Evolutionary conservation across 192 early-diverging fungal species (phyloP).

Genomic region (Backusella australiensis): DNA sequence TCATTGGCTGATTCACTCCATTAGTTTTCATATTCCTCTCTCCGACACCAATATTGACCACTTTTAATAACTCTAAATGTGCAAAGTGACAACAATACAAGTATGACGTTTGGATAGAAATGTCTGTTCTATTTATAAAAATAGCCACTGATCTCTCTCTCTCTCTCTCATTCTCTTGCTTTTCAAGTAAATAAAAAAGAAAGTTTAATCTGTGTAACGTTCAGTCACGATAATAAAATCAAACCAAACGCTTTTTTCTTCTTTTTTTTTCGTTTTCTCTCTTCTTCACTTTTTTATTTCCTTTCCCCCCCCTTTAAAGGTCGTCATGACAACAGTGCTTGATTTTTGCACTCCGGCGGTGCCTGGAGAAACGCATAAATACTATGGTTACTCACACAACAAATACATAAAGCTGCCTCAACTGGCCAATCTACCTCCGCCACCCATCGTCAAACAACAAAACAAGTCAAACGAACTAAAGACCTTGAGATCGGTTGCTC

Average conservation of each 20-base stretch:
- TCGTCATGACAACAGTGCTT: conserved; percentile 11
- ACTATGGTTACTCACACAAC: conserved; percentile 56
- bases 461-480: conserved; percentile 7
- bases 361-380: conserved; percentile 53
- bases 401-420: conserved; percentile 43
- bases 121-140: not conserved
- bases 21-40: no score
- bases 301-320: not conserved
- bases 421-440: conserved; percentile 3
- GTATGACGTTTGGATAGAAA: not conserved
- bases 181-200: not conserved
- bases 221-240: not conserved
- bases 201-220: not conserved
- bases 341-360: conserved; percentile 57
- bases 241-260: not conserved
- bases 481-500: conserved; percentile 24
- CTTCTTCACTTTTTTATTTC: not conserved
- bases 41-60: no score
- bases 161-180: not conserved
- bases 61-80: no score
- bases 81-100: not conserved
- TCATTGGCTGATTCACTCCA: no score
- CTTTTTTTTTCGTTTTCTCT: not conserved
- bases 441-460: conserved; percentile 5
- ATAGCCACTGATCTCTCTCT: not conserved